Base-by-base conservation (phyloP, 2,329 filamentous ascomycete species). In the Dothistroma pini region DNA sequence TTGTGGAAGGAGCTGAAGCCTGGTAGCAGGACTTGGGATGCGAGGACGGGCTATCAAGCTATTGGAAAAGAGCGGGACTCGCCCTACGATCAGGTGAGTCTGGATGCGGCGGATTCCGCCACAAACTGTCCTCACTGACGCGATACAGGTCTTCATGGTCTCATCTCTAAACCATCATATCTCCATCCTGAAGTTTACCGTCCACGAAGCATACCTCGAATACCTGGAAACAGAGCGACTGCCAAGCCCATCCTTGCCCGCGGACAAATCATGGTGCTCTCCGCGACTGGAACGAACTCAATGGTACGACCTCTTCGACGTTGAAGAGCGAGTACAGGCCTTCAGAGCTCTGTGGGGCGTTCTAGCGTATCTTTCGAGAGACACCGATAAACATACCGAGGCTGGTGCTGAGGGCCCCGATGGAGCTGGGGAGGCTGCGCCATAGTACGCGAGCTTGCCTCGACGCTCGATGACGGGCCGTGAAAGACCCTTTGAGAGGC, bases 121-220 rank as follows among this genome's bases (percentile, higher is more conserved):
- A n/a, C 1, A 11, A 29, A 12, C 2, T 16, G 19, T 54, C 4
- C 44, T 5, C 21, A 21, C 58, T 64, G 32, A 64, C 35, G 10
- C 14, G n/a, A 22, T 8, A 21, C 67, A 87, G 83, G 79, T 87
- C 56, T 86, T 84, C 72, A 80, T 86, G 78, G 68, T 87, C 53
- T 86, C 84, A 12, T 83, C 83, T 25, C 76, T 87, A 64, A 86
- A 86, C 70, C 84, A 86, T 72, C 85, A 88, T 66, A 77, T 87
- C 63, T 80, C 82, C 59, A 80, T 88, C 53, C 70, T 87, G 56
- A 84, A 83, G 65, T 75, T 87, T 53, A 81, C 79, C 34, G 78
- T 87, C 50, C 84, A 86, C 70, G 74, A 75, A 25, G 75, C 78
- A 21, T 87, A 87, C 69, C 70, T 86, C 35, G 78, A 82, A n/a